Evolutionary conservation across 1,284 basidiomycete genomes (phyloP).

Genomic region (Porodaedalea pini): DNA sequence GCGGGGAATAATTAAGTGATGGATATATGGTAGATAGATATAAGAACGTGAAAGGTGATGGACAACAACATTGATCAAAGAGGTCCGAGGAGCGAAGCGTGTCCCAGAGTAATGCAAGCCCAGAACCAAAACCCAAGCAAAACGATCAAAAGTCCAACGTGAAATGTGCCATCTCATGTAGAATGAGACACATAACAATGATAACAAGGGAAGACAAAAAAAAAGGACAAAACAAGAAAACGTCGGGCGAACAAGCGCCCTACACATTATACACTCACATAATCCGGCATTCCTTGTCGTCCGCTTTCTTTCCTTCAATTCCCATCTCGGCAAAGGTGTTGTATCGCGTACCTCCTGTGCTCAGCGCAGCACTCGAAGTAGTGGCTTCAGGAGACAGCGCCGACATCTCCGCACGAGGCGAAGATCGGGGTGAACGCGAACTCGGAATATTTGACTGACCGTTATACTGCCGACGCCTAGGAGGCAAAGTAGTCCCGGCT

Average conservation of each 20-base stretch:
- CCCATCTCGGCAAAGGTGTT: conserved; percentile 94
- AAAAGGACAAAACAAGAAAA: neutral
- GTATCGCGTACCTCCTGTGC: conserved; percentile 41
- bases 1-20: too few relatives aligned
- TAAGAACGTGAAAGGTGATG: neutral
- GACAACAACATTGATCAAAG: neutral
- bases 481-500: neutral
- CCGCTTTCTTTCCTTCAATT: conserved; percentile 68
- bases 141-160: too few relatives aligned
- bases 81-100: neutral
- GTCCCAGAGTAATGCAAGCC: neutral
- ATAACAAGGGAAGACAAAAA: neutral
- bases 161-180: neutral
- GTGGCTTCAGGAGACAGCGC: neutral
- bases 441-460: neutral
- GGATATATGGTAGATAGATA: neutral
- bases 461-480: neutral
- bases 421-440: neutral
- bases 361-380: neutral
- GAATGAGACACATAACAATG: neutral
- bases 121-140: neutral
- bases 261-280: conserved; percentile 47
- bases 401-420: neutral
- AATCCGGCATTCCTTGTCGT: conserved; percentile 79
- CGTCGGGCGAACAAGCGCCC: neutral